Evolutionary conservation across 2,329 filamentous ascomycete species (phyloP).

Genomic region (Karstenula rhodostoma): DNA sequence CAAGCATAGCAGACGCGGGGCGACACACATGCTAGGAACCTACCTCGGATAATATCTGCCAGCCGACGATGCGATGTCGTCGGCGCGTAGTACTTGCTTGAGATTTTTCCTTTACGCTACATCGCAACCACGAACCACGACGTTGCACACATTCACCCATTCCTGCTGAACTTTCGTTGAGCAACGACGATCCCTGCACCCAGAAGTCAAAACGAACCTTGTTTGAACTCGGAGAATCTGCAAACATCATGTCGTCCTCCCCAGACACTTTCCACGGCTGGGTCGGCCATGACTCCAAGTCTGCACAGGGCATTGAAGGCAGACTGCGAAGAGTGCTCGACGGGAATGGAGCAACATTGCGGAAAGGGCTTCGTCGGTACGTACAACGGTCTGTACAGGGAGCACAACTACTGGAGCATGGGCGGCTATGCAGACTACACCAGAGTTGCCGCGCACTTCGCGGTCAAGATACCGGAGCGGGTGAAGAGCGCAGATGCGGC

Average conservation of each 20-base stretch:
- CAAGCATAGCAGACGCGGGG: not conserved
- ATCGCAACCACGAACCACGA: not conserved
- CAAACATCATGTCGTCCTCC: conserved; percentile 21
- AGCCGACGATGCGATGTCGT: not conserved
- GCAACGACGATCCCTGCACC: not conserved
- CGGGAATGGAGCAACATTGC: conserved; percentile 56
- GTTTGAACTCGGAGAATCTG: not conserved
- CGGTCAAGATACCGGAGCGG: conserved; percentile 62
- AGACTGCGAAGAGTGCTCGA: conserved; percentile 63
- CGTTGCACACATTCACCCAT: not conserved
- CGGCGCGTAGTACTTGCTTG: not conserved
- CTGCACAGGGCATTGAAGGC: conserved; percentile 58
- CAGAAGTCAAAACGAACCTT: not conserved
- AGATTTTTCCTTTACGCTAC: not conserved
- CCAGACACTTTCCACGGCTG: conserved; percentile 64
- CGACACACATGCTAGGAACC: not conserved
- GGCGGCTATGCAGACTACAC: conserved; percentile 69
- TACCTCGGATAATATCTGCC: conserved; percentile 16
- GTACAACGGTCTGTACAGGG: conserved; percentile 64
- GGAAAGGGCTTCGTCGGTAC: conserved; percentile 60
- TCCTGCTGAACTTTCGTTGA: not conserved
- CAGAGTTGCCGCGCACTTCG: conserved; percentile 66
- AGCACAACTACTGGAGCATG: conserved; percentile 68
- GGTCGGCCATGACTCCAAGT: conserved; percentile 60
- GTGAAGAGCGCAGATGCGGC: conserved; percentile 63